Conservation (phyloP, 2,329 filamentous ascomycete species). For the Triangularia verruculosa region DNA sequence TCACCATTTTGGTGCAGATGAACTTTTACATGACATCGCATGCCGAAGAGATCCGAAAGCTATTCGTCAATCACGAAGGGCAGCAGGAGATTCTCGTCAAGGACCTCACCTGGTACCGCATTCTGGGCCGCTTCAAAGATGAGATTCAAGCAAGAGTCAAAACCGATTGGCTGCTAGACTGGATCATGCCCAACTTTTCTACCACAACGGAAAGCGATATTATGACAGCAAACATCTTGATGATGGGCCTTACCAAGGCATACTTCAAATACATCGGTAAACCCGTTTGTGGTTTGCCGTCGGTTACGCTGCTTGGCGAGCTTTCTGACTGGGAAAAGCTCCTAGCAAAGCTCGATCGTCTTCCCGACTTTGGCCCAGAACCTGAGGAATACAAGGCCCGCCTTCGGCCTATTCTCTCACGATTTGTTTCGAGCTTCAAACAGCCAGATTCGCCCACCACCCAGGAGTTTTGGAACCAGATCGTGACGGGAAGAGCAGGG, state of each 20-base stretch:
- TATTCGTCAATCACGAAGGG: conserved; percentile 45
- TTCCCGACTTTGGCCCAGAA: conserved; percentile 44
- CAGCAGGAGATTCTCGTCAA: conserved; percentile 38
- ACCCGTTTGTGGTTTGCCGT: conserved; percentile 42
- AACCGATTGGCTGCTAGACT: conserved; percentile 40
- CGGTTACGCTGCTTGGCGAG: conserved; percentile 40
- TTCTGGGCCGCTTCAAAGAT: conserved; percentile 34
- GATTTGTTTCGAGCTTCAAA: conserved; percentile 45
- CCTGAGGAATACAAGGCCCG: conserved; percentile 37
- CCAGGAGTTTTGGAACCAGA: conserved; percentile 43
- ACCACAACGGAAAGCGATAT: conserved; percentile 39
- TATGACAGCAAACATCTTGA: conserved; percentile 40
- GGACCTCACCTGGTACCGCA: conserved; percentile 24
- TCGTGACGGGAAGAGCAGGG: conserved; percentile 35
- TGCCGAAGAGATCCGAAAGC: conserved; percentile 42
- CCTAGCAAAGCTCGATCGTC: conserved; percentile 40
- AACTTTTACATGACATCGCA: conserved; percentile 48
- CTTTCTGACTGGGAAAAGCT: conserved; percentile 41
- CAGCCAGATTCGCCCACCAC: conserved; percentile 33
- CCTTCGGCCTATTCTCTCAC: conserved; percentile 43
- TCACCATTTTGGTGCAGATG: conserved; percentile 50
- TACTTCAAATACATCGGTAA: conserved; percentile 37
- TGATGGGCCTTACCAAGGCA: conserved; percentile 43
- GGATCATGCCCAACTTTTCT: conserved; percentile 43
- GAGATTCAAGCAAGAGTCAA: conserved; percentile 41